These are phyloP conservation scores for Meredithiella fracta DNA, from an alignment of 2,329 filamentous ascomycete genomes.

Conservation along the genomic window DNA sequence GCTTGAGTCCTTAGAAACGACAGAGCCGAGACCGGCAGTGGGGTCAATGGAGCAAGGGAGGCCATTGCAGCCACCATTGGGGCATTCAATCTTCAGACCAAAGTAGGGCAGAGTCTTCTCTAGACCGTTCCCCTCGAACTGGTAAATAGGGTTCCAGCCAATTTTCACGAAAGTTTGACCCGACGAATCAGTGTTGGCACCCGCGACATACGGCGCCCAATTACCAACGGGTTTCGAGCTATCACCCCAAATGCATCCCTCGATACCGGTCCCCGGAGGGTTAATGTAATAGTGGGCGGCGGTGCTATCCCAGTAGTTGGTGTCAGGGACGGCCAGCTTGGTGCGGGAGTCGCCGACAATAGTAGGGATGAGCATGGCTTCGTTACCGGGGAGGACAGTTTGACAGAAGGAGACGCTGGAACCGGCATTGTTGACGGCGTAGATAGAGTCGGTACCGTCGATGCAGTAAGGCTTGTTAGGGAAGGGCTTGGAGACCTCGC, in stretches of 20 bases:
- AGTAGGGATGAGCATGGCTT: constrained; percentile 73
- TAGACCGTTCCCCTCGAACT: constrained; percentile 42
- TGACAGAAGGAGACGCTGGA: constrained; percentile 56
- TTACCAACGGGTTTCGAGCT: constrained; percentile 48
- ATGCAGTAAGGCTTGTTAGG: constrained; percentile 51
- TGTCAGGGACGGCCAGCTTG: constrained; percentile 49
- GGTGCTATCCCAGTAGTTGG: constrained; percentile 54
- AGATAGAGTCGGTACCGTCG: constrained; percentile 47
- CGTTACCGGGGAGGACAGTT: constrained; percentile 62
- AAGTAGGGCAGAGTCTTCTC: constrained; percentile 43
- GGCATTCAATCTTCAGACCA: constrained; percentile 55
- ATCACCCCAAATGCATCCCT: constrained; percentile 58
- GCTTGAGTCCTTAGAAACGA: constrained; percentile 37
- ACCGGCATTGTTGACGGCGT: constrained; percentile 49
- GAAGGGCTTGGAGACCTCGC: constrained; percentile 54
- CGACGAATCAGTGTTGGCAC: constrained; percentile 48
- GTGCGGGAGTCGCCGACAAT: constrained; percentile 35
- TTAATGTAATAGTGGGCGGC: constrained; percentile 73
- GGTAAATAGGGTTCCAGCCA: constrained; percentile 62
- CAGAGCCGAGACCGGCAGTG: constrained; percentile 35
- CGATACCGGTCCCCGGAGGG: constrained; percentile 46
- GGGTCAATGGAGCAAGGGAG: constrained; percentile 60
- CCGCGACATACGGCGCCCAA: constrained; percentile 62
- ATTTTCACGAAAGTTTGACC: constrained; percentile 61
- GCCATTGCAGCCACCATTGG: constrained; percentile 48